Conservation (phyloP, 1,284 basidiomycete species). For the Erythrobasidium hasegawianum region DNA sequence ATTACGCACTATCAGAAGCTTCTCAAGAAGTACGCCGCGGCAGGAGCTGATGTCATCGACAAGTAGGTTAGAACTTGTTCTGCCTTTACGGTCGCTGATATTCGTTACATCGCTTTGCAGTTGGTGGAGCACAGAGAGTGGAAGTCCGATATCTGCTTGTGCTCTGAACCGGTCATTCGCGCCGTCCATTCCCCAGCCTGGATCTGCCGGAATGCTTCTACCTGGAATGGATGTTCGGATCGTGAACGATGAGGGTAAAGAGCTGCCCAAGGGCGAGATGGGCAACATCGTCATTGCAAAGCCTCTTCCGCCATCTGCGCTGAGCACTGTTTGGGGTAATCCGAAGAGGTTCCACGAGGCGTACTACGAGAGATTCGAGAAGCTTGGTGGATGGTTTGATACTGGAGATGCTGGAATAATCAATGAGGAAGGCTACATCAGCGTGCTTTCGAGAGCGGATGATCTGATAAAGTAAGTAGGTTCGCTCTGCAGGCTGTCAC, state of each 20-base stretch:
- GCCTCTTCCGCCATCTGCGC: constrained; percentile 43
- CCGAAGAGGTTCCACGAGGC: constrained; percentile 41
- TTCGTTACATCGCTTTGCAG: no score
- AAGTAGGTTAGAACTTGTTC: no score
- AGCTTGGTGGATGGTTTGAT: constrained; percentile 47
- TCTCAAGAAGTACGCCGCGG: constrained; percentile 35
- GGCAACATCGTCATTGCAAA: constrained; percentile 45
- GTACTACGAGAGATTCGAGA: constrained; percentile 44
- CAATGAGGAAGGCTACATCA: constrained; percentile 46
- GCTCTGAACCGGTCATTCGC: constrained; percentile 42
- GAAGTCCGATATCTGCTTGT: constrained; percentile 45
- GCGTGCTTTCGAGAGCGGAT: background rate
- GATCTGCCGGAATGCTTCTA: constrained; percentile 45
- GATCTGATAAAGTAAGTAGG: no score
- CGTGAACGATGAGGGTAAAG: constrained; percentile 45
- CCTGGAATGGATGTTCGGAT: constrained; percentile 47
- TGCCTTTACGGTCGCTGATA: no score
- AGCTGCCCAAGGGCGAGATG: constrained; percentile 43
- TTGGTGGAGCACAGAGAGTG: constrained; percentile 46
- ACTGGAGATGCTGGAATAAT: constrained; percentile 46
- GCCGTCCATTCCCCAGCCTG: constrained; percentile 41
- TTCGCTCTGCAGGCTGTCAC: no score
- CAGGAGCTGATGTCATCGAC: no score
- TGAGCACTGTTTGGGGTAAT: constrained; percentile 46
- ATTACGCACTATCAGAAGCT: constrained; percentile 41